phyloP scores from a whole-genome alignment of 495 filamentous ascomycete species.

The Podospora anserina region DNA sequence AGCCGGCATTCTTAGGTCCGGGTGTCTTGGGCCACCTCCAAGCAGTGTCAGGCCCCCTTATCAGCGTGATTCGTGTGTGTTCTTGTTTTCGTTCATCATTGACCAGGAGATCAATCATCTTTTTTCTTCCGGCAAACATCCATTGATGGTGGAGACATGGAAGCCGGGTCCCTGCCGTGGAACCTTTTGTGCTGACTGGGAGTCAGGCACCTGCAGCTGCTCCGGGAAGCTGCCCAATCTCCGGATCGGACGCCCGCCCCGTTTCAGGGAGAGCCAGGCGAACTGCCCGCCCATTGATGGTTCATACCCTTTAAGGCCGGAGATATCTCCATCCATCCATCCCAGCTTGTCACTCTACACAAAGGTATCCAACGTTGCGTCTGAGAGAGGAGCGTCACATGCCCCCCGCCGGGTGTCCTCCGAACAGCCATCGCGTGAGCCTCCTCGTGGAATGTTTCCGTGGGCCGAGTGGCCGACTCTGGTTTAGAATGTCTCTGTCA shows the following conservation, averaged over 20 bases:
- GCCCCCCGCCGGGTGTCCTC: too few species aligned
- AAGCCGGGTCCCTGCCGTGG: not conserved
- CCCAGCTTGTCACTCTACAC: too few species aligned
- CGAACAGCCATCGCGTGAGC: not conserved
- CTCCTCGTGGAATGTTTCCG: not conserved
- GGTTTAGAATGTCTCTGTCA: constrained; percentile 1
- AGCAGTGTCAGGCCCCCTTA: not conserved
- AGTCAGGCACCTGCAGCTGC: not conserved
- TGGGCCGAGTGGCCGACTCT: not conserved
- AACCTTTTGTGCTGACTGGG: not conserved
- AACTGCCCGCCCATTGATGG: not conserved
- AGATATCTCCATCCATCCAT: not conserved
- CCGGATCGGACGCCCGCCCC: constrained; percentile 2
- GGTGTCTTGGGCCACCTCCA: not conserved
- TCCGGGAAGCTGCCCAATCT: constrained; percentile 4
- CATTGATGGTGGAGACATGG: not conserved
- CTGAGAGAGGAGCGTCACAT: too few species aligned
- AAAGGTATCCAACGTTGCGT: too few species aligned
- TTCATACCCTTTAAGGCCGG: not conserved
- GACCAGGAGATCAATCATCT: not conserved
- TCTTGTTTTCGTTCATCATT: too few species aligned
- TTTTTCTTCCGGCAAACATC: not conserved
- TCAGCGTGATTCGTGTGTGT: not conserved
- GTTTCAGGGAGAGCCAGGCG: constrained; percentile 10
- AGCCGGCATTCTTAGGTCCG: not conserved